Conservation (phyloP, 169 alveolate species). For the Theileria orientalis region DNA sequence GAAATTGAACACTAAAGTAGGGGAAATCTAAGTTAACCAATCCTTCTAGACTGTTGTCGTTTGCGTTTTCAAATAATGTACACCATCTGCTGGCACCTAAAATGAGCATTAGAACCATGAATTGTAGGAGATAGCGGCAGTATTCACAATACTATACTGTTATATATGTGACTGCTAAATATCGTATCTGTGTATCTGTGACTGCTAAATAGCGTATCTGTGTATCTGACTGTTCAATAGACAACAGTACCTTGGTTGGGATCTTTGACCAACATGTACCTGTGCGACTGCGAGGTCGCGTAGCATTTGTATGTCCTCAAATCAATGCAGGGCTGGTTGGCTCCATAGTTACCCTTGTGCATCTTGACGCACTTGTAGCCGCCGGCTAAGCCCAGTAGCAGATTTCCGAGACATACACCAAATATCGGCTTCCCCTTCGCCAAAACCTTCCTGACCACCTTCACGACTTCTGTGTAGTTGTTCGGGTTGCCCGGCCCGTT, state of each 20-base stretch:
- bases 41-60: constrained; percentile 84
- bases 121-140: not conserved
- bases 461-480: constrained; percentile 66
- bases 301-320: constrained; percentile 82
- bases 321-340: constrained; percentile 87
- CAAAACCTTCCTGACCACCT: constrained; percentile 62
- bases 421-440: constrained; percentile 74
- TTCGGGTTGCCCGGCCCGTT: constrained; percentile 89
- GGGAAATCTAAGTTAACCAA: constrained; percentile 75
- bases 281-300: constrained; percentile 86
- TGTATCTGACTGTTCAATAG: constrained; percentile 13
- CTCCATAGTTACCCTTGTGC: constrained; percentile 83
- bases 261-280: constrained; percentile 67
- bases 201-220: not conserved
- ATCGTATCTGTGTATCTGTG: too few relatives aligned
- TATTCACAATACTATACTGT: too few relatives aligned
- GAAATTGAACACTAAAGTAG: constrained; percentile 84
- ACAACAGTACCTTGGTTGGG: constrained; percentile 47
- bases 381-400: constrained; percentile 81
- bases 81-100: constrained; percentile 65
- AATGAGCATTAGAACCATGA: constrained; percentile 32
- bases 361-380: constrained; percentile 84
- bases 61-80: constrained; percentile 80
- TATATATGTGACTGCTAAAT: too few relatives aligned
- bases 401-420: constrained; percentile 87